phyloP scores from a whole-genome alignment of 2,329 filamentous ascomycete genomes.

The Podosphaera aphanis region DNA sequence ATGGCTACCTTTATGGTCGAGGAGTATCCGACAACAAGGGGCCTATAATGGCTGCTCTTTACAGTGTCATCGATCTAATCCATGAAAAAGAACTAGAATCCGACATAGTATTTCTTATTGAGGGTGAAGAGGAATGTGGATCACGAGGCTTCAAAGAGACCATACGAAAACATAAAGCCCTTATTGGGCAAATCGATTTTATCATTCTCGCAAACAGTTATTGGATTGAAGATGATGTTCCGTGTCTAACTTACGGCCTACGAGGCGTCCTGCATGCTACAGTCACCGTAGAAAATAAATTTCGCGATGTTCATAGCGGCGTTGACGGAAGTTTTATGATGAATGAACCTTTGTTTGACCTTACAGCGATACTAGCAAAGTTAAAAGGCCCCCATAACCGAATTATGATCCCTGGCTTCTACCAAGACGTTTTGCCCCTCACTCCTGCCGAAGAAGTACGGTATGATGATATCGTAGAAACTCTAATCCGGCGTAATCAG shows the following conservation, averaged over 20 bases:
- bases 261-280: constrained; percentile 87
- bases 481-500: constrained; percentile 50
- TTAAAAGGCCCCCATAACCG: constrained; percentile 62
- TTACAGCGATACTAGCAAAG: constrained; percentile 60
- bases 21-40: constrained; percentile 98
- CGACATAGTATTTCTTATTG: constrained; percentile 82
- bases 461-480: constrained; percentile 63
- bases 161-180: constrained; percentile 52
- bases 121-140: constrained; percentile 89
- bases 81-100: constrained; percentile 65
- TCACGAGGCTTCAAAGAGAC: constrained; percentile 76
- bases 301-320: constrained; percentile 80
- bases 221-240: constrained; percentile 90
- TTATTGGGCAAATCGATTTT: constrained; percentile 82
- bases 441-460: constrained; percentile 53
- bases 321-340: constrained; percentile 85
- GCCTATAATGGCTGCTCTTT: constrained; percentile 78
- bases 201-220: constrained; percentile 93
- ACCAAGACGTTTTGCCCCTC: constrained; percentile 58
- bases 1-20: constrained; percentile 83
- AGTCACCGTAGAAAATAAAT: constrained; percentile 61
- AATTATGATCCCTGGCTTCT: constrained; percentile 71
- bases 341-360: constrained; percentile 77
- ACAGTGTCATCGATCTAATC: constrained; percentile 73
- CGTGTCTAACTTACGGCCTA: constrained; percentile 83